Evolutionary conservation across 257 asterid species (phyloP).

Genomic region (Nicotiana sylvestris): DNA sequence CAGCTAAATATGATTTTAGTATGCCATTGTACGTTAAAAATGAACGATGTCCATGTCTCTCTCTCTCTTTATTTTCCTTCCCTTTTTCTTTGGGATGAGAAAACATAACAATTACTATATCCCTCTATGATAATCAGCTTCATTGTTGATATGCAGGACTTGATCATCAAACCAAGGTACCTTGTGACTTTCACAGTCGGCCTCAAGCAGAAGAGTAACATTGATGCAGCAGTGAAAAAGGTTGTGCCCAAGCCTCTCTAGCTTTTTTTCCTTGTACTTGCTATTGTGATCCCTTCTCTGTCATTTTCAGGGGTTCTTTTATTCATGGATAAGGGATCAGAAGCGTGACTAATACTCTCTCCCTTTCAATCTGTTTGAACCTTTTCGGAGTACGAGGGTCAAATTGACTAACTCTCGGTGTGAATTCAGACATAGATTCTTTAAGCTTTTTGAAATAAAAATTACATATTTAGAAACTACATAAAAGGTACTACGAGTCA

Average conservation of each 20-base stretch:
- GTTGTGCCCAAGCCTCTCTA: constrained; percentile 22
- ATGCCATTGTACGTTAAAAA: background rate
- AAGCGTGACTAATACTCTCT: background rate
- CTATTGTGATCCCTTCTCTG: background rate
- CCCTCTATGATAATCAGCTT: background rate
- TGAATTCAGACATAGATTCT: too few species aligned
- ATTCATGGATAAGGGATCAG: background rate
- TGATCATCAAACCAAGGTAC: constrained; percentile 71
- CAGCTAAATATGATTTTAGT: background rate
- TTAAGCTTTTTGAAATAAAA: too few species aligned
- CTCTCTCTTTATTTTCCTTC: background rate
- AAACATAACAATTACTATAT: background rate
- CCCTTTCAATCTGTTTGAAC: too few species aligned
- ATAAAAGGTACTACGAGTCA: too few species aligned
- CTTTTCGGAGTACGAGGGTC: too few species aligned
- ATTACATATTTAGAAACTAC: too few species aligned
- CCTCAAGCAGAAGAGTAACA: constrained; percentile 63
- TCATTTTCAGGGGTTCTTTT: background rate
- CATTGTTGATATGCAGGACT: constrained; percentile 46
- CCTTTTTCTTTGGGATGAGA: background rate
- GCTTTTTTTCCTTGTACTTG: background rate
- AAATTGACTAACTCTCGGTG: too few species aligned
- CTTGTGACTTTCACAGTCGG: constrained; percentile 91
- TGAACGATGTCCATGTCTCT: background rate
- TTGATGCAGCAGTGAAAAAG: constrained; percentile 86